Conservation (phyloP, 495 filamentous ascomycete genomes). For the Endocarpon pusillum region DNA sequence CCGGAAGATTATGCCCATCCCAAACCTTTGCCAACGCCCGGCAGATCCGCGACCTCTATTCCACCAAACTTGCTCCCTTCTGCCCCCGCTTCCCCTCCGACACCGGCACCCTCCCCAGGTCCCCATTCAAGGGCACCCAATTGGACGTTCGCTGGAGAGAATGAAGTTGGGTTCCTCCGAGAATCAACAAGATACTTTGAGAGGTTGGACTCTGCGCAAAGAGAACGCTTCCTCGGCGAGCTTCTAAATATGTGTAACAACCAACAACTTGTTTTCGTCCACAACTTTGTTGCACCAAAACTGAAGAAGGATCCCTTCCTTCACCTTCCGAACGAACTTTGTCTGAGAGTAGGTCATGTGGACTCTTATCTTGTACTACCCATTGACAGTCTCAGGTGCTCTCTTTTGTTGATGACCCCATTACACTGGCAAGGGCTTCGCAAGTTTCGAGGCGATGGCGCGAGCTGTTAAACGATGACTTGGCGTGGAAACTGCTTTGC, state of each 20-base stretch:
- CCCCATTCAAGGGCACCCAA: constrained; percentile 41
- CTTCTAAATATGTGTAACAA: constrained; percentile 84
- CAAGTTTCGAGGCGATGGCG: constrained; percentile 88
- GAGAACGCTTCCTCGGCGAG: constrained; percentile 55
- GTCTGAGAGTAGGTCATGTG: constrained; percentile 50
- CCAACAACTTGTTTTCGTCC: constrained; percentile 85
- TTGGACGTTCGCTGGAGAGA: constrained; percentile 39
- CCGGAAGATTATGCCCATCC: constrained; percentile 29
- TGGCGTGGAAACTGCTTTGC: constrained; percentile 93
- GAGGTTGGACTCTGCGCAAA: constrained; percentile 34
- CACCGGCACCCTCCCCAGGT: constrained; percentile 50
- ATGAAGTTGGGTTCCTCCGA: constrained; percentile 36
- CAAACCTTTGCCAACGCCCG: constrained; percentile 33
- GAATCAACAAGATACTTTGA: constrained; percentile 39
- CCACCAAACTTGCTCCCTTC: constrained; percentile 46
- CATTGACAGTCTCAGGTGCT: constrained; percentile 41
- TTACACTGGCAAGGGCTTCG: constrained; percentile 76
- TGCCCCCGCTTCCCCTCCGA: constrained; percentile 50
- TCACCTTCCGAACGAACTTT: constrained; percentile 78
- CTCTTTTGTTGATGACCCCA: constrained; percentile 87
- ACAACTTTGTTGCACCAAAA: constrained; percentile 77
- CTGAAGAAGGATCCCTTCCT: constrained; percentile 92
- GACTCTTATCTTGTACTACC: constrained; percentile 1
- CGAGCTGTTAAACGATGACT: constrained; percentile 85
- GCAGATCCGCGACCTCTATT: constrained; percentile 30